A percentile compares a stretch with the other conserved stretches of the same genome.
Evolutionary conservation across 1,139 yeast species (phyloP).

Genomic region (Diutina rugosa): DNA sequence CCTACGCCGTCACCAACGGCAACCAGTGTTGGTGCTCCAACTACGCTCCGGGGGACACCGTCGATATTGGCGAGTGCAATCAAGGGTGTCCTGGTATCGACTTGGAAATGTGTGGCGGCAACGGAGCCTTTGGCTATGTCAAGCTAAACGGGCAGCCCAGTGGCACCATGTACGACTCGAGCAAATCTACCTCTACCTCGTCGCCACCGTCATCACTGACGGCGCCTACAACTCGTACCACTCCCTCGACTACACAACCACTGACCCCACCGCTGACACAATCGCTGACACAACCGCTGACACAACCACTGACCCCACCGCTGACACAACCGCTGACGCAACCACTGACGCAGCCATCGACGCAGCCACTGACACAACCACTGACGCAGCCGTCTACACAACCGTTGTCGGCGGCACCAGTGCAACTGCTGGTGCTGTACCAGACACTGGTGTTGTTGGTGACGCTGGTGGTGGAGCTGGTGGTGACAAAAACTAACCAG

Average conservation of each 20-base stretch:
- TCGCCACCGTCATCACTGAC: background rate
- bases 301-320: background rate
- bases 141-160: background rate
- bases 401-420: background rate
- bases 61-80: slow-evolving; percentile 23
- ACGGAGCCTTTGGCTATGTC: slow-evolving; percentile 23
- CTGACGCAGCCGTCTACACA: background rate
- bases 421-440: background rate
- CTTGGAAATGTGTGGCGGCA: slow-evolving; percentile 20
- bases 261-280: background rate
- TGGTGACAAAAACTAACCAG: background rate
- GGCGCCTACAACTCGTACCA: background rate
- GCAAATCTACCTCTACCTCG: background rate
- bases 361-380: background rate
- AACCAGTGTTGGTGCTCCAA: slow-evolving; percentile 52
- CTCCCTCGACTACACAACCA: background rate
- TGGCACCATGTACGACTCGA: background rate
- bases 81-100: slow-evolving; percentile 36
- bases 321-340: background rate
- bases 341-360: background rate
- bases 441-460: slow-evolving; percentile 1
- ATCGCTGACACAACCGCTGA: background rate
- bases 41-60: slow-evolving; percentile 29
- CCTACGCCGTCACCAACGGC: slow-evolving; percentile 39
- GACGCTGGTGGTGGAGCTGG: slow-evolving; percentile 1